phyloP scores from a whole-genome alignment of 148 eudicot species.

The Vaccinium macrocarpon region DNA sequence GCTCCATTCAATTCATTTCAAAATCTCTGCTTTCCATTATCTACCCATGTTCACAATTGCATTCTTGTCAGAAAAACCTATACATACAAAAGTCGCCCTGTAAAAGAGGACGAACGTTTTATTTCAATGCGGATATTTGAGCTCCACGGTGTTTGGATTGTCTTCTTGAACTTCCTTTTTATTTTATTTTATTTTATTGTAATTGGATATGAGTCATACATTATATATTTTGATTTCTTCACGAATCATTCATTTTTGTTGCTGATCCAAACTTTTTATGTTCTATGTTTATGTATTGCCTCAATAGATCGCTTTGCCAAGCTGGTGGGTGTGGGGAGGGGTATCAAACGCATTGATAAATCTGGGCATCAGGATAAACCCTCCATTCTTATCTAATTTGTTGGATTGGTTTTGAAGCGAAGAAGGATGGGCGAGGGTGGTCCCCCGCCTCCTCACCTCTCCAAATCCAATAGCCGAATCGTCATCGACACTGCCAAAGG shows the following conservation, averaged over 20 bases:
- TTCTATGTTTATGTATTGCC: background rate
- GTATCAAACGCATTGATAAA: background rate
- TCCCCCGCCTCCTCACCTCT: conserved; percentile 19
- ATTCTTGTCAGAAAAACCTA: background rate
- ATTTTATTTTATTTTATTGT: background rate
- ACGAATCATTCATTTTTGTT: background rate
- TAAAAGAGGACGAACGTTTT: background rate
- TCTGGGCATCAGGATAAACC: background rate
- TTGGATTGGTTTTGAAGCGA: conserved; percentile 7
- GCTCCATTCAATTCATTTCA: background rate
- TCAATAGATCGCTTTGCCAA: background rate
- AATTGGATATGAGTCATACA: background rate
- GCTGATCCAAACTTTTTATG: background rate
- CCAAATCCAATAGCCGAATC: conserved; percentile 14
- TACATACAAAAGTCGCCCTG: background rate
- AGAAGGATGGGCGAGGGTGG: conserved; percentile 20
- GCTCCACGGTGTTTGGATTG: background rate
- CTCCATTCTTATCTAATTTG: background rate
- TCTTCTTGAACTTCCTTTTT: background rate
- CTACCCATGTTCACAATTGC: background rate
- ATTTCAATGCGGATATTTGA: background rate
- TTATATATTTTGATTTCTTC: background rate
- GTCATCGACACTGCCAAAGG: background rate
- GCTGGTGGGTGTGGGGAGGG: background rate
- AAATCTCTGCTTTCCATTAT: background rate